Percentiles rank a stretch among this genome's conserved stretches.
Conservation (phyloP, 2,329 filamentous ascomycete genomes). For the Dothideomycetes sp. region DNA sequence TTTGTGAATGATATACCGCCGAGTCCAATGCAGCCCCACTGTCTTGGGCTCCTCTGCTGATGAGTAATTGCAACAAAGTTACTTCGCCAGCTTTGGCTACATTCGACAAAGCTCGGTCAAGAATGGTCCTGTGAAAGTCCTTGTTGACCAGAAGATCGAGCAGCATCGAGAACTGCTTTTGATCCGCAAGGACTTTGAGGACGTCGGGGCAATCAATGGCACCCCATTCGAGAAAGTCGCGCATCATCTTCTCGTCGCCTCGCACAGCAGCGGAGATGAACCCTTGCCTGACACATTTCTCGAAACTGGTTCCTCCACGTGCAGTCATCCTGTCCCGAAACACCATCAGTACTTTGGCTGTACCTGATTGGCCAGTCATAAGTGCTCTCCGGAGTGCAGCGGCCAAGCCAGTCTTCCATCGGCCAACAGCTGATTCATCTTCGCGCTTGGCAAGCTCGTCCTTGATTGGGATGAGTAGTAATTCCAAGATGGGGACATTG, state of each 20-base stretch:
- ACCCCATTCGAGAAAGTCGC: not conserved
- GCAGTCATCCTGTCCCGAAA: not conserved
- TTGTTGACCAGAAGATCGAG: not conserved
- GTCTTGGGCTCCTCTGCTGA: not conserved
- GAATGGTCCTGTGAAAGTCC: not conserved
- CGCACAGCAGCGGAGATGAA: not conserved
- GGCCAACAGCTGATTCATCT: not conserved
- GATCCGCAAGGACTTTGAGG: not conserved
- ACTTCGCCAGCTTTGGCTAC: not conserved
- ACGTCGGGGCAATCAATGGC: not conserved
- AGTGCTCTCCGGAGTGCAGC: not conserved
- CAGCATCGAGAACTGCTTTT: not conserved
- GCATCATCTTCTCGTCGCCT: not conserved
- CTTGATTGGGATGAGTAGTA: not conserved
- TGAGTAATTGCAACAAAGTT: not conserved
- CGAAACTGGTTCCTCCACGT: not conserved
- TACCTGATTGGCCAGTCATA: not conserved
- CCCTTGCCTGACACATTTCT: not conserved
- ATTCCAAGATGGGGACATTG: not conserved
- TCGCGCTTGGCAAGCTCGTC: not conserved
- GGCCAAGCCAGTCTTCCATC: not conserved
- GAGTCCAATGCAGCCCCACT: not conserved
- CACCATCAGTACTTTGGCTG: not conserved
- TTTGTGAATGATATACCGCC: not conserved
- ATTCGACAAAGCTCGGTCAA: not conserved